Evolutionary conservation across 768 basidiomycete genomes (phyloP), one percentile per base, ranked within the genome.

Genomic region (Cystobasidium tubakii): DNA sequence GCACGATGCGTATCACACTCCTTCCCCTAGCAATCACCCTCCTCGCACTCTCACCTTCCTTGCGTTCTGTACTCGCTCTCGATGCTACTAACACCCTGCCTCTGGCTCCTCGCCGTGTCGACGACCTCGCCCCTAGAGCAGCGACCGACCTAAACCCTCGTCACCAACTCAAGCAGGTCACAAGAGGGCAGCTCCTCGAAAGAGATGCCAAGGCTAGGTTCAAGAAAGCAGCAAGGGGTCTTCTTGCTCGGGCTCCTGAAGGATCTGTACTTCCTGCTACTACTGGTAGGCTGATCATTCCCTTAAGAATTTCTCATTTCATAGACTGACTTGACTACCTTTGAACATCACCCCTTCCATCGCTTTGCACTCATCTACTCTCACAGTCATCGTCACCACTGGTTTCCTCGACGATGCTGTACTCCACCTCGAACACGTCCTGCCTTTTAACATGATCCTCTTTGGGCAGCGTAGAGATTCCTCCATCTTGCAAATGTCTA

Each of bases 311-410:
- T 6, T 15, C 6, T 15, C 39, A 39, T 39, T 6, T 6, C 7
- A 39, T 39, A 6, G 39, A 39, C 15, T 39, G 39, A 39, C 39
- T 60, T 15, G 15, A 15, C 12, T 29, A 29, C 57, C 33, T 25
- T 60, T 55, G n/a, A n/a, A n/a, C n/a, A n/a, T n/a, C n/a, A n/a
- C n/a, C 53, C 27, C 53, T 10, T 55, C 53, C 33, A 12, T 60
- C 33, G 4, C 29, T 25, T 60, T 60, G 13, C 12, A 2, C 27
- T 23, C 12, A 9, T 23, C 33, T 6, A 9, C 12, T 29, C 57
- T 27, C 57, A 55, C 57, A 60, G 57, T 60, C 57, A 60, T 23
- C 27, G 33, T 60, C 57, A 25, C 57, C 33, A 60, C 23, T 29
- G 57, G 57, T 34, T 60, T 15, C 57, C 25, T 60, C 57, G 57